These are phyloP conservation scores for Colletotrichum limetticola DNA, from an alignment of 2,329 filamentous ascomycete species.

Conservation along the genomic window DNA sequence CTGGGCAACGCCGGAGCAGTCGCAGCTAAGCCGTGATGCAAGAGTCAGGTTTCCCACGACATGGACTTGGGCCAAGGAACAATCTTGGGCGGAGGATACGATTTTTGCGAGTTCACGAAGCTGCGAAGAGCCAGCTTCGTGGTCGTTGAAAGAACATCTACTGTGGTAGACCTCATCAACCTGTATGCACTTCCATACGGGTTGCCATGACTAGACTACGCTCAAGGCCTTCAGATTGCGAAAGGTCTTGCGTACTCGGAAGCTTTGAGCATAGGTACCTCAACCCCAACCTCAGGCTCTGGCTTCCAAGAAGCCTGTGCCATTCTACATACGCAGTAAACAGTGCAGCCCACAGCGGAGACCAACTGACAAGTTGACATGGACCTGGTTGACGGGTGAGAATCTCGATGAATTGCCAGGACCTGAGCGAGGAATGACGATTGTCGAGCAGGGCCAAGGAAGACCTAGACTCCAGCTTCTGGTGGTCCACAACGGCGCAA, in stretches of 20 bases:
- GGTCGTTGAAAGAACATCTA: too few relatives aligned
- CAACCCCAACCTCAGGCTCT: not conserved
- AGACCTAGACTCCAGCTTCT: conserved; percentile 2
- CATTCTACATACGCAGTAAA: not conserved
- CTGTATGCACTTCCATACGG: too few relatives aligned
- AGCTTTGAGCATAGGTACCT: not conserved
- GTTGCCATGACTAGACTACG: not conserved
- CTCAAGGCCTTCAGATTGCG: not conserved
- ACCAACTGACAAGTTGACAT: not conserved
- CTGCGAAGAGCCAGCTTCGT: too few relatives aligned
- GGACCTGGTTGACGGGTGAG: conserved; percentile 11
- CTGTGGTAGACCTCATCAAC: too few relatives aligned
- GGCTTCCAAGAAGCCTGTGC: conserved; percentile 11
- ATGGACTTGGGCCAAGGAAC: too few relatives aligned
- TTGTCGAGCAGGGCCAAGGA: not conserved
- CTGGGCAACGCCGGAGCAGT: not conserved
- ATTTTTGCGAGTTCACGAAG: too few relatives aligned
- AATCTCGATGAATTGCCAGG: conserved; percentile 13
- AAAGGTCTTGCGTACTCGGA: not conserved
- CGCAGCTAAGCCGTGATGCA: too few relatives aligned
- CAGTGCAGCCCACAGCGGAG: not conserved
- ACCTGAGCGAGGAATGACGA: not conserved
- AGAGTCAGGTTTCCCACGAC: too few relatives aligned
- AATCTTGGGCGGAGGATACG: too few relatives aligned
- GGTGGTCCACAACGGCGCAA: not conserved